Percentiles rank a stretch among this genome's conserved stretches.
phyloP scores from a whole-genome alignment of 2,329 filamentous ascomycete genomes.

The Colletotrichum tofieldiae region DNA sequence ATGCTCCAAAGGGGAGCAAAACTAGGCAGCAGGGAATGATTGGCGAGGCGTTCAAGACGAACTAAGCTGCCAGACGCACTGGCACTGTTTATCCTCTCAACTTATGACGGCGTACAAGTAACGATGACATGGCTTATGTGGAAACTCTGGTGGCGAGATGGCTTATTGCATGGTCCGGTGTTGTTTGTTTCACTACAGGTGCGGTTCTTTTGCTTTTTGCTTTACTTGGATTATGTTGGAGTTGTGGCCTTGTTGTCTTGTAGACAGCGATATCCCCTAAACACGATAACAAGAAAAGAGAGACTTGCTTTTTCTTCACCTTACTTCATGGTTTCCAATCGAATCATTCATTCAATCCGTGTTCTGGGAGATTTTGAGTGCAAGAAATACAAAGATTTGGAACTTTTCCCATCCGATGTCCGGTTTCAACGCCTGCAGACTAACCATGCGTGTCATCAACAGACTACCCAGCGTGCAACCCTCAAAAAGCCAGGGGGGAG shows the following conservation, averaged over 20 bases:
- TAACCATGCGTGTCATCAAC: conserved; percentile 30
- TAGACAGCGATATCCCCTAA: conserved; percentile 40
- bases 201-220: not conserved
- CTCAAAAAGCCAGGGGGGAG: not conserved
- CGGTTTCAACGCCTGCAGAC: conserved; percentile 28
- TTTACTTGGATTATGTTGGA: conserved; percentile 4
- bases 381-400: not conserved
- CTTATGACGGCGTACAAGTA: conserved; percentile 9
- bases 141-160: not conserved
- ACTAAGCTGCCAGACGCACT: not conserved
- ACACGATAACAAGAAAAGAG: conserved; percentile 11
- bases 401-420: conserved; percentile 38
- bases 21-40: not conserved
- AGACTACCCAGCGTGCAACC: not conserved
- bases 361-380: not conserved
- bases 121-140: conserved; percentile 31
- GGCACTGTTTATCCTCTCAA: not conserved
- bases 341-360: conserved; percentile 19
- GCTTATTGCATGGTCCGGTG: conserved; percentile 30
- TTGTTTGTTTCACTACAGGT: conserved; percentile 7
- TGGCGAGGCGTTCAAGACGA: not conserved
- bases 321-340: not conserved
- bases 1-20: not conserved
- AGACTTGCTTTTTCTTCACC: not conserved
- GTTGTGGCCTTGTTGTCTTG: conserved; percentile 25